phyloP scores from a whole-genome alignment of 2,329 filamentous ascomycete genomes.

The Aspergillus hortae region DNA sequence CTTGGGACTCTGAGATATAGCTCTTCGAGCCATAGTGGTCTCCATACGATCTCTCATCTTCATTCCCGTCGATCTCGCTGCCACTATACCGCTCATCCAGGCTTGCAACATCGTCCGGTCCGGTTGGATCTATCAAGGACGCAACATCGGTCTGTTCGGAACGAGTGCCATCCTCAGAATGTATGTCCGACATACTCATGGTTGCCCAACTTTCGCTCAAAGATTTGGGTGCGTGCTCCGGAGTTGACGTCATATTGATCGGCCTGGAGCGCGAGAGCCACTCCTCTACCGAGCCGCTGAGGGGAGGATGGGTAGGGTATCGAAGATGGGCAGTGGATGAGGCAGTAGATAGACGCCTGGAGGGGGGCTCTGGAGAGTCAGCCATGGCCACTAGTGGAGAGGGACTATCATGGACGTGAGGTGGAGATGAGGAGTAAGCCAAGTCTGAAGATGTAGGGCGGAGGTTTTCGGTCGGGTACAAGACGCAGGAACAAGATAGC shows the following conservation, averaged over 20 bases:
- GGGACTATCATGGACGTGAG: slow-evolving; percentile 17
- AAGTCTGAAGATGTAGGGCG: slow-evolving; percentile 14
- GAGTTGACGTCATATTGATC: slow-evolving; percentile 39
- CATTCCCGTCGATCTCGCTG: slow-evolving; percentile 33
- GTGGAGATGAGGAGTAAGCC: slow-evolving; percentile 12
- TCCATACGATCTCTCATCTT: slow-evolving; percentile 27
- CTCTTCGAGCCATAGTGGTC: slow-evolving; percentile 25
- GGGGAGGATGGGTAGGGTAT: slow-evolving; percentile 40
- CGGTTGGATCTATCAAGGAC: slow-evolving; percentile 42
- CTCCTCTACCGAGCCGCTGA: slow-evolving; percentile 38
- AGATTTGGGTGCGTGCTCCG: slow-evolving; percentile 26
- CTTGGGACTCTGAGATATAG: slow-evolving; percentile 26
- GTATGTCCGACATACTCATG: slow-evolving; percentile 40
- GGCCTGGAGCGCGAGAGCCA: slow-evolving; percentile 41
- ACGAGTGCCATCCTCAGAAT: slow-evolving; percentile 43
- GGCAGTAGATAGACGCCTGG: slow-evolving; percentile 25
- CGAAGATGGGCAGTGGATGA: slow-evolving; percentile 30
- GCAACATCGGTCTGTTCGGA: slow-evolving; percentile 43
- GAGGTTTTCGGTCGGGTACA: slow-evolving; percentile 14
- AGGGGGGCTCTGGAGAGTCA: slow-evolving; percentile 34
- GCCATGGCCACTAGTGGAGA: slow-evolving; percentile 27
- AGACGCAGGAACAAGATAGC: slow-evolving; percentile 9
- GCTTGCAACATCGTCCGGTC: slow-evolving; percentile 44
- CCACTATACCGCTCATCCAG: slow-evolving; percentile 37
- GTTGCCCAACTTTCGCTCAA: slow-evolving; percentile 48